Evolutionary conservation across 768 basidiomycete genomes (phyloP), one percentile per base, ranked within the genome.

Genomic region (Rhizopogon vesiculosus): DNA sequence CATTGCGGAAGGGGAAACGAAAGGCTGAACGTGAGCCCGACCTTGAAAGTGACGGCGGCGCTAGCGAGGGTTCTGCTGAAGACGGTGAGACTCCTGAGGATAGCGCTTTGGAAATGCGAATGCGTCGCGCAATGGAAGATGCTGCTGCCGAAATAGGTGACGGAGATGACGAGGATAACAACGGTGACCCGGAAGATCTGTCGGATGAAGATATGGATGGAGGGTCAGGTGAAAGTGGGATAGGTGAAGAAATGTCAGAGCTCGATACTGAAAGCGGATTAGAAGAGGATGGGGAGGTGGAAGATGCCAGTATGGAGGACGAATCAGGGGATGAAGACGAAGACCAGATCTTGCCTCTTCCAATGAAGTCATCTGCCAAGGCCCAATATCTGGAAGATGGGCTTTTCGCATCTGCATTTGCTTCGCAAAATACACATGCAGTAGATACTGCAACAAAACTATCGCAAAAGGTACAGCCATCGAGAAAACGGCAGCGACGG

Each of bases 331-430:
- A 57, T 31, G 42, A 48, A 19, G 46, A 57, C 39, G 42, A 48
- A 19, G 55, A 45, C 22, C 39, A 7, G 35, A 38, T 13, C 13
- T 13, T 13, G 5, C 10, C 38, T 40, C 33, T 41, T 22, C 52
- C 16, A 45, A 40, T 25, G 45, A 55, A 25, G 33, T 46, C 45
- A 33, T 66, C 71, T 44, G 67, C 71, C n/a, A 73, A 75, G 51
- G 64, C 73, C 3, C 72, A 80, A 45, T 81, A 86, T 66, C 82
- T 88, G 29, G 83, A 85, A 2, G 86, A 87, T 61, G 80, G 85
- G 58, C 72, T 87, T 18, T 89, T 88, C 66, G 61, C 71, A 0
- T 74, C 82, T 56, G 85, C 84, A 0, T 82, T 85, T 59, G 63
- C 74, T 4, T 71, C 78, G 2, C 69, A 66, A 41, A 57, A 51